Percentiles rank a stretch among this genome's conserved stretches.
Evolutionary conservation across 2,329 filamentous ascomycete genomes (phyloP).

Genomic region (Talaromyces sp.): DNA sequence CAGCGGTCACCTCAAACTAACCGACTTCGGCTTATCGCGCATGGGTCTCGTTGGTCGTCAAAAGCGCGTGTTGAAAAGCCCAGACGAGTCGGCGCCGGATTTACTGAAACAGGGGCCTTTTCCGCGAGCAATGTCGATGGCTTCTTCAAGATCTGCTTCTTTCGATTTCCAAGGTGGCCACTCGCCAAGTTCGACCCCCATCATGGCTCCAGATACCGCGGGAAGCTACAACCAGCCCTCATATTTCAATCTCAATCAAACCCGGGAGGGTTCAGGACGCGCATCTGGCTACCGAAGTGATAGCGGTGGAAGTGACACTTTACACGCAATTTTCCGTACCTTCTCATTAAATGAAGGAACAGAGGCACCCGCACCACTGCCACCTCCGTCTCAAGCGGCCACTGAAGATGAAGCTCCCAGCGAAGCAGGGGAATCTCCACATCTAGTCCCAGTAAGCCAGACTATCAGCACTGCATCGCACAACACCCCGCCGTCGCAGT

Average conservation of each 20-base stretch:
- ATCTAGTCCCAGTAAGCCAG: conserved; percentile 64
- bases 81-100: conserved; percentile 82
- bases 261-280: conserved; percentile 59
- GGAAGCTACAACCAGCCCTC: conserved; percentile 75
- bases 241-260: conserved; percentile 71
- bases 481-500: conserved; percentile 50
- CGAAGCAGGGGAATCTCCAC: conserved; percentile 70
- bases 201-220: conserved; percentile 73
- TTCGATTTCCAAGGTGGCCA: conserved; percentile 78
- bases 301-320: conserved; percentile 80
- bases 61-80: conserved; percentile 78
- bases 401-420: conserved; percentile 69
- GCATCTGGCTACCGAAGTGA: conserved; percentile 84
- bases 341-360: conserved; percentile 66
- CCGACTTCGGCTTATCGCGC: conserved; percentile 92
- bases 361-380: conserved; percentile 41
- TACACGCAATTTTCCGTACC: conserved; percentile 75
- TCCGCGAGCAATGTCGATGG: conserved; percentile 74
- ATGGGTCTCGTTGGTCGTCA: conserved; percentile 97
- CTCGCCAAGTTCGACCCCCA: conserved; percentile 79
- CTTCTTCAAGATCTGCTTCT: conserved; percentile 87
- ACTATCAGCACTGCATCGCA: conserved; percentile 46
- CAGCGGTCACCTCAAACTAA: conserved; percentile 92
- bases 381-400: conserved; percentile 9
- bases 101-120: conserved; percentile 90